Conservation (phyloP, 2,329 filamentous ascomycete species). For the Cryphonectria parasitica region DNA sequence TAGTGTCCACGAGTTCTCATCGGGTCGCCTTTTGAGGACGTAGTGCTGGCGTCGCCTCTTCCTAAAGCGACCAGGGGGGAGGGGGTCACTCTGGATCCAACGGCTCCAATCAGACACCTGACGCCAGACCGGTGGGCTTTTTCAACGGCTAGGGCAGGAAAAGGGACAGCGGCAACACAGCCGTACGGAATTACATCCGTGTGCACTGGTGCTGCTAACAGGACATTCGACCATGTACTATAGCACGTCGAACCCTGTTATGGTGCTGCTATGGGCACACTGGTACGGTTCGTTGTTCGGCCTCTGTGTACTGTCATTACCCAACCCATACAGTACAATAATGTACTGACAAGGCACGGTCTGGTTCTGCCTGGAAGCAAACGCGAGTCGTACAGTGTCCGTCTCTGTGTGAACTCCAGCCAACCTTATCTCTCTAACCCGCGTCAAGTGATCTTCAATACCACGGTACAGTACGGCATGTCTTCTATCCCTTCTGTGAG, state of each 20-base stretch:
- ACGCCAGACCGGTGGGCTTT: conserved; percentile 3
- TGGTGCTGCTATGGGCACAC: neutral
- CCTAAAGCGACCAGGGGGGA: neutral
- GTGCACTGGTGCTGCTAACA: neutral
- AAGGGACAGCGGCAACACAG: neutral
- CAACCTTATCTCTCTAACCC: conserved; percentile 4
- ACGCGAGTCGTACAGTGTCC: conserved; percentile 1
- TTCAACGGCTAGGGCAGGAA: neutral
- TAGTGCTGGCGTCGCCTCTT: neutral
- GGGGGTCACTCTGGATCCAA: conserved; percentile 1
- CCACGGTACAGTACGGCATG: neutral
- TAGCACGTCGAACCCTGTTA: neutral
- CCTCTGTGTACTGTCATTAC: neutral
- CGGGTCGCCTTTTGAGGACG: conserved; percentile 5
- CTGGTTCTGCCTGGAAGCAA: neutral
- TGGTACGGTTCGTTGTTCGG: neutral
- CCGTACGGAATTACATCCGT: conserved; percentile 7
- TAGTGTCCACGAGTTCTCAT: conserved; percentile 4
- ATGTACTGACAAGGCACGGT: neutral
- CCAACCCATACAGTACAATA: neutral
- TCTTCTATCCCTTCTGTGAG: neutral
- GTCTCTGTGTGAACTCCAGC: neutral
- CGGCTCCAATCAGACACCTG: neutral
- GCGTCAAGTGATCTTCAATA: neutral
- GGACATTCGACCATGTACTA: neutral